Conservation (phyloP, 129 eudicot genomes). For the Arctium lappa region DNA sequence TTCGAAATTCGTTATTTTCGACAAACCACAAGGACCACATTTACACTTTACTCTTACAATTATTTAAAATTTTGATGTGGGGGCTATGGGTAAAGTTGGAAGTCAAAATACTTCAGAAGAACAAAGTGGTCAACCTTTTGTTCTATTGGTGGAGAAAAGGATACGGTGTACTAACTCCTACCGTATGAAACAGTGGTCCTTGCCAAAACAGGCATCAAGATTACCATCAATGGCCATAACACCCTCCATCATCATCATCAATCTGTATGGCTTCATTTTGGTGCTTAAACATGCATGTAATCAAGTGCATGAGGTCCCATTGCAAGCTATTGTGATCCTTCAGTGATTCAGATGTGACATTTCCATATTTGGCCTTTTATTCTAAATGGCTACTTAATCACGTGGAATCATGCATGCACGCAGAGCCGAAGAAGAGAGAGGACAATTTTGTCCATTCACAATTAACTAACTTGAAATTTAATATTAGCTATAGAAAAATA, state of each 20-base stretch:
- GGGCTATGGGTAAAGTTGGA: conserved; percentile 19
- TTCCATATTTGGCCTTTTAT: conserved; percentile 35
- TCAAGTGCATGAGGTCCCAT: conserved; percentile 39
- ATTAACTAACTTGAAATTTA: neutral
- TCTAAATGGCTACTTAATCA: conserved; percentile 30
- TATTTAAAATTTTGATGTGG: neutral
- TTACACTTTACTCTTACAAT: too few species aligned
- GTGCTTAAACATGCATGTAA: conserved; percentile 25
- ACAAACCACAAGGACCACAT: too few species aligned
- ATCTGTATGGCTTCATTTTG: conserved; percentile 28
- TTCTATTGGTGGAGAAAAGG: conserved; percentile 7
- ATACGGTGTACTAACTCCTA: conserved; percentile 25
- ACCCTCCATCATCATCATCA: conserved; percentile 22
- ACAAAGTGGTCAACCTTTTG: conserved; percentile 17
- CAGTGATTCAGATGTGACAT: conserved; percentile 29
- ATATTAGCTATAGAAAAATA: neutral
- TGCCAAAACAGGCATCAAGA: conserved; percentile 9
- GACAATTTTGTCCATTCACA: conserved; percentile 25
- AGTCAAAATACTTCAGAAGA: conserved; percentile 17
- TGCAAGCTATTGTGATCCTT: conserved; percentile 28
- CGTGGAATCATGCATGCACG: conserved; percentile 32
- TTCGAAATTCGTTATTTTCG: too few species aligned
- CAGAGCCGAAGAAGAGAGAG: neutral
- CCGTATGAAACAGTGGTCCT: conserved; percentile 19
- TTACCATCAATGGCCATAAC: conserved; percentile 15